A percentile compares a stretch with the other conserved stretches of the same genome.
phyloP scores from a whole-genome alignment of 2,329 filamentous ascomycete species.

The Botryosphaeria dothidea region DNA sequence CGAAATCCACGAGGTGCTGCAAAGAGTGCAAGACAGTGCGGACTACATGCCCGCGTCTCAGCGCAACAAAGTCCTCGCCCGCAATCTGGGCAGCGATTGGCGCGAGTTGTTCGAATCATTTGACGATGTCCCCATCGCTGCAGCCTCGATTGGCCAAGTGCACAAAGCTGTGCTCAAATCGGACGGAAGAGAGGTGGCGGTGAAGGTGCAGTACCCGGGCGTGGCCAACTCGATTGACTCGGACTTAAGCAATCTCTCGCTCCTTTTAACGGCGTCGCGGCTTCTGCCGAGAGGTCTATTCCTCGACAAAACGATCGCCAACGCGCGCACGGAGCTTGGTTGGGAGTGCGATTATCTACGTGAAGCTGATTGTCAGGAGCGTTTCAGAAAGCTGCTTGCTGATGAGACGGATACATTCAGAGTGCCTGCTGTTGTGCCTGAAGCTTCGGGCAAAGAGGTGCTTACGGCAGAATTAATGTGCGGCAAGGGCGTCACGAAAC shows the following conservation, averaged over 20 bases:
- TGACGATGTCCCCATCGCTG: slow-evolving; percentile 88
- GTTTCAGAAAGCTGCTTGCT: slow-evolving; percentile 76
- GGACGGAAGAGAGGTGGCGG: slow-evolving; percentile 75
- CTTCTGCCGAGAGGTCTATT: slow-evolving; percentile 90
- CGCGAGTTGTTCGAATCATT: slow-evolving; percentile 80
- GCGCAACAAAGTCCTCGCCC: slow-evolving; percentile 76
- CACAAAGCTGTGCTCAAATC: slow-evolving; percentile 80
- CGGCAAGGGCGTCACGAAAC: slow-evolving; percentile 81
- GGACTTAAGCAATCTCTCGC: slow-evolving; percentile 87
- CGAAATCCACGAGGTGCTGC: slow-evolving; percentile 83
- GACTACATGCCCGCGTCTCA: slow-evolving; percentile 98
- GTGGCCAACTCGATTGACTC: slow-evolving; percentile 96
- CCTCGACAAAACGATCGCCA: slow-evolving; percentile 95
- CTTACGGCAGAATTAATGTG: slow-evolving; percentile 92
- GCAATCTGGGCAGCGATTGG: slow-evolving; percentile 83
- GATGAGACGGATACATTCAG: slow-evolving; percentile 73
- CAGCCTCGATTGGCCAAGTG: slow-evolving; percentile 95
- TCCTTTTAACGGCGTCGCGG: slow-evolving; percentile 86
- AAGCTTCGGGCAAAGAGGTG: slow-evolving; percentile 83
- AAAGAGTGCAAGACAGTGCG: slow-evolving; percentile 91
- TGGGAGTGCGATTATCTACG: slow-evolving; percentile 97
- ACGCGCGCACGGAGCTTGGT: slow-evolving; percentile 84
- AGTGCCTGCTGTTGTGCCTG: slow-evolving; percentile 74
- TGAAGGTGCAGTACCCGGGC: slow-evolving; percentile 97
- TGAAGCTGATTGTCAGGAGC: slow-evolving; percentile 77